Conservation (phyloP, 208 protist genomes). For the Leishmania arabica region DNA sequence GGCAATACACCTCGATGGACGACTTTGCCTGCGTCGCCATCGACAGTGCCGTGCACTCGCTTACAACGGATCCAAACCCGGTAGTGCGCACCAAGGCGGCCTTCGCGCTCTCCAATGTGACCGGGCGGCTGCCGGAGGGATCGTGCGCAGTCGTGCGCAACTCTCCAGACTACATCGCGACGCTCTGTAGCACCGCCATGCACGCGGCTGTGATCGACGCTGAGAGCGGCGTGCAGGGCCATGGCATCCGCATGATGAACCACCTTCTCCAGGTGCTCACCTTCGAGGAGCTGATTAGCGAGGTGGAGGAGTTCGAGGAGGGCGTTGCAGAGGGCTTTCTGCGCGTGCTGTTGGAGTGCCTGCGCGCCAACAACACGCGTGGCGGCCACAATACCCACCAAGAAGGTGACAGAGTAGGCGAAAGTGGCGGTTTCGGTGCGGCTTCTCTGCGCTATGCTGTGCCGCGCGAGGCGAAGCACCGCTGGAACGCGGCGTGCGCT, state of each 20-base stretch:
- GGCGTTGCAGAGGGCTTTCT: constrained; percentile 76
- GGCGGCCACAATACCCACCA: constrained; percentile 7
- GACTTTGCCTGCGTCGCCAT: constrained; percentile 40
- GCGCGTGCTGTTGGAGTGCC: constrained; percentile 50
- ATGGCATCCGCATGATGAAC: constrained; percentile 88
- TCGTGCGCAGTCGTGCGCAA: constrained; percentile 32
- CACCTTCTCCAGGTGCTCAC: constrained; percentile 58
- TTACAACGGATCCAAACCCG: constrained; percentile 45
- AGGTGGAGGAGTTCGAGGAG: constrained; percentile 45
- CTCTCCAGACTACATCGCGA: constrained; percentile 34
- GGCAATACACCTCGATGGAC: constrained; percentile 72
- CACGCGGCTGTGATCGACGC: constrained; percentile 42
- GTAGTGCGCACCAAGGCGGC: constrained; percentile 72
- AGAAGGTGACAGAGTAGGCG: constrained; percentile 1
- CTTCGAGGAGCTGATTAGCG: constrained; percentile 70
- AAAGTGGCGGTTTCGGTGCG: neutral
- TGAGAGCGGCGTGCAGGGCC: constrained; percentile 51
- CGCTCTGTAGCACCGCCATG: constrained; percentile 65
- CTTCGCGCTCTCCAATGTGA: constrained; percentile 79
- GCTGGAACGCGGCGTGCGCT: constrained; percentile 79
- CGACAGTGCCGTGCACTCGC: constrained; percentile 41
- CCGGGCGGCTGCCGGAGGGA: constrained; percentile 36
- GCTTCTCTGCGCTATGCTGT: constrained; percentile 10
- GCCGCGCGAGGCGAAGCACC: constrained; percentile 64
- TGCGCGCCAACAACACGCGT: constrained; percentile 26